Evolutionary conservation across 768 basidiomycete genomes (phyloP), one percentile per base, ranked within the genome.

Genomic region (Lanmaoa rubissima): DNA sequence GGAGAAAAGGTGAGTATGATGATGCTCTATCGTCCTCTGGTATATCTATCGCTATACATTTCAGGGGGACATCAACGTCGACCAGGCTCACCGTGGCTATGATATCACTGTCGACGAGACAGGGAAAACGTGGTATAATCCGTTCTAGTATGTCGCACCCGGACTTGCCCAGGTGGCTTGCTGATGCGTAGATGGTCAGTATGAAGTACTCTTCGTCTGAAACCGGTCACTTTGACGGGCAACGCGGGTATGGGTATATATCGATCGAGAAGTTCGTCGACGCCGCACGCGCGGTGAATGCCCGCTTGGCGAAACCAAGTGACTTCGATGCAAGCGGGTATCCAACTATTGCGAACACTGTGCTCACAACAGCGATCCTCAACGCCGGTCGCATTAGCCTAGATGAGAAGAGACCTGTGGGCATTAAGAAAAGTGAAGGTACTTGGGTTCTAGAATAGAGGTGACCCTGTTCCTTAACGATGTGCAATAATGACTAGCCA

Each of bases 171-270:
- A 24, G 31, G 42, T 43, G 13, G 28, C 17, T 60, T 55, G 26
- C 55, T 57, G 51, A 57, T 63, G 39, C 36, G 5, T 53, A 36
- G 31, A 53, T 39, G 43, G 16, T 11, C 69, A 91, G 90, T 76
- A 95, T 96, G 89, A 96, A 95, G 67, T 96, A 96, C 74, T 89
- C 92, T 39, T 91, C 92, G 5, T 92, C 91, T 51, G 91, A 90
- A 74, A 88, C 83, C 54, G 94, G 93, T 7, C 88, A 92, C 74
- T 96, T 97, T 68, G 94, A 96, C 66, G 94, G 94, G 31, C 94
- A 95, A 74, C 83, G 88, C 54, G 94, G 94, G 16, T 97, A 97
- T 71, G 94, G 90, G 58, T 86, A 96, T 70, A 78, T 95, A 65
- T 94, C 91, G 17, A 90, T 95, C 64, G 93, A 93, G 73, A 94